Conservation (phyloP, 441 rosid species). For the Aleurites moluccanus region DNA sequence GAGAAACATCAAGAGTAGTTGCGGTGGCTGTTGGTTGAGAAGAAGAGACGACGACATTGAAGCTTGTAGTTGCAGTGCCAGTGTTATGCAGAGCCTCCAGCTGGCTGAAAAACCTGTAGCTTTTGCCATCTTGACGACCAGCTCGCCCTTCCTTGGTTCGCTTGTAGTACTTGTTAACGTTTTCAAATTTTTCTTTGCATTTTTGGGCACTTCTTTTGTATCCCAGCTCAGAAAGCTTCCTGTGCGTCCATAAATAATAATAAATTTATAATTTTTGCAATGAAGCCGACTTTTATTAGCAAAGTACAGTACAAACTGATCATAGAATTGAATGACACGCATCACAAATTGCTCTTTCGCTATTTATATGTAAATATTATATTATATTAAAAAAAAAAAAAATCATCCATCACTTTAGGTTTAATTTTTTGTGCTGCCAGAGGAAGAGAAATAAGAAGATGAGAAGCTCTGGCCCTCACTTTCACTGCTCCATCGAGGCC, state of each 20-base stretch:
- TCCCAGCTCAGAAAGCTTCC: constrained; percentile 69
- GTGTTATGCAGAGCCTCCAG: constrained; percentile 56
- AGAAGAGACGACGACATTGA: constrained; percentile 12
- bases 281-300: neutral
- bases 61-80: constrained; percentile 16
- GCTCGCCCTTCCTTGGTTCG: constrained; percentile 67
- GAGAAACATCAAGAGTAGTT: constrained; percentile 43
- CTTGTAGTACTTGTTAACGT: constrained; percentile 74
- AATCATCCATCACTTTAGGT: neutral
- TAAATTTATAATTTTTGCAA: too few species aligned
- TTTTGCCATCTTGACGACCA: constrained; percentile 76
- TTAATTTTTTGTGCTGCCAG: constrained; percentile 7
- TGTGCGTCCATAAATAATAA: constrained; percentile 26
- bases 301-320: neutral
- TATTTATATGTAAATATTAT: neutral
- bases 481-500: constrained; percentile 12
- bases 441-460: constrained; percentile 17
- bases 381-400: too few species aligned
- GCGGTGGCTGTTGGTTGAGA: constrained; percentile 15
- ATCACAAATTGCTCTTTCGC: neutral
- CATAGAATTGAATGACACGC: neutral
- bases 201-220: constrained; percentile 63
- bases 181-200: constrained; percentile 78
- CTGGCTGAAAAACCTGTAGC: constrained; percentile 67
- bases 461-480: neutral